Evolutionary conservation across 345 rosid species (phyloP).

Genomic region (Rhodomyrtus tomentosa): DNA sequence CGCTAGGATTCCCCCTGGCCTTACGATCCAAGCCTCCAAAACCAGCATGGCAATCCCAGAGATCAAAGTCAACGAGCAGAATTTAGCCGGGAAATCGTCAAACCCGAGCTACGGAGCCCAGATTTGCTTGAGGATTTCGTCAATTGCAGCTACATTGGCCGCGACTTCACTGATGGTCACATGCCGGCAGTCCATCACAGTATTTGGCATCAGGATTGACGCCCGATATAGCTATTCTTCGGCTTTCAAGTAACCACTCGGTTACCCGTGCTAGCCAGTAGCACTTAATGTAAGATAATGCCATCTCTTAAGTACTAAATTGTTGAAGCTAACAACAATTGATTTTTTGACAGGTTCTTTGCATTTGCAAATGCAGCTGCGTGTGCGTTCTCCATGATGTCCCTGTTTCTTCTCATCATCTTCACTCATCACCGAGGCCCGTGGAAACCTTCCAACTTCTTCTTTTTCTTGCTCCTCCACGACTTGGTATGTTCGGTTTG

Average conservation of each 20-base stretch:
- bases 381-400: conserved; percentile 14
- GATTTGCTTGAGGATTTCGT: background rate
- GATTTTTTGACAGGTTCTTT: conserved; percentile 30
- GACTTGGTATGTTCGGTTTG: conserved; percentile 30
- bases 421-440: conserved; percentile 8
- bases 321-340: background rate
- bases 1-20: background rate
- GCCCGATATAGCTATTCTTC: background rate
- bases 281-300: background rate
- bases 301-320: background rate
- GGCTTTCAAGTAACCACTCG: background rate
- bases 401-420: conserved; percentile 14
- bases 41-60: background rate
- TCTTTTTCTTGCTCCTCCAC: conserved; percentile 27
- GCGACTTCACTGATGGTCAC: background rate
- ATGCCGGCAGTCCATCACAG: background rate
- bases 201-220: background rate
- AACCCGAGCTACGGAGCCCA: background rate
- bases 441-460: conserved; percentile 9
- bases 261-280: background rate
- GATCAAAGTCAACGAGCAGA: background rate
- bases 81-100: background rate
- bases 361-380: conserved; percentile 20
- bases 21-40: background rate
- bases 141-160: background rate